Percentiles rank a stretch among this genome's conserved stretches.
phyloP scores from a whole-genome alignment of 2,329 filamentous ascomycete genomes.

The Scleromitrula shiraiana region DNA sequence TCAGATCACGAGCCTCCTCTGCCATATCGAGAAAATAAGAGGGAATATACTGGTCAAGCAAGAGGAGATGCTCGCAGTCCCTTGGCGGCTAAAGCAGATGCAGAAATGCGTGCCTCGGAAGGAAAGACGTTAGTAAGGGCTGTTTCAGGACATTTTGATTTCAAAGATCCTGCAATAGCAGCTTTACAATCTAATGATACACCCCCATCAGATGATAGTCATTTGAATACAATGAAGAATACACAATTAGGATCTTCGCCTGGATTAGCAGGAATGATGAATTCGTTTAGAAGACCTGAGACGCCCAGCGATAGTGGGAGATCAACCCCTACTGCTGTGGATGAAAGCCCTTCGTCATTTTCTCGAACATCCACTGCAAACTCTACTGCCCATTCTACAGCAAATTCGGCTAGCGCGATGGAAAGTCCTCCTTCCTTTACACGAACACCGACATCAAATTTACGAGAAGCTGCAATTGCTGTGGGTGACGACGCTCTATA shows the following conservation, averaged over 20 bases:
- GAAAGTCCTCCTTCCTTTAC: conserved; percentile 9
- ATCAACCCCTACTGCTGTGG: conserved; percentile 1
- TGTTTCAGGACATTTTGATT: conserved; percentile 10
- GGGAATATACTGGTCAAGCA: not conserved
- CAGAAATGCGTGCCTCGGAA: conserved; percentile 53
- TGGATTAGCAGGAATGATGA: conserved; percentile 11
- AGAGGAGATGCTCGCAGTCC: conserved; percentile 12
- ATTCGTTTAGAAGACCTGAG: conserved; percentile 11
- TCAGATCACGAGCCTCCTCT: not conserved
- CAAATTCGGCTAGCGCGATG: not conserved
- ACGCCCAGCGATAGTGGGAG: conserved; percentile 7
- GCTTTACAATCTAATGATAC: conserved; percentile 9
- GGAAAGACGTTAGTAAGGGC: conserved; percentile 46
- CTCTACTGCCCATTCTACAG: not conserved
- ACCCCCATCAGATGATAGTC: conserved; percentile 18
- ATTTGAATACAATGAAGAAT: conserved; percentile 25
- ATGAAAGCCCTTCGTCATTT: not conserved
- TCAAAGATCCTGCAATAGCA: conserved; percentile 1
- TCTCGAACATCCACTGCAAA: not conserved
- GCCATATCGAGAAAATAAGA: not conserved
- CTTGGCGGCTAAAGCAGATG: conserved; percentile 38
- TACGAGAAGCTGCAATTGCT: conserved; percentile 22
- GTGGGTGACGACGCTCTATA: conserved; percentile 53
- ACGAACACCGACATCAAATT: conserved; percentile 15
- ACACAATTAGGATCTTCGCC: conserved; percentile 9